Base-by-base conservation (phyloP, 1,284 basidiomycete genomes). In the Apiotrichum veenhuisii region DNA sequence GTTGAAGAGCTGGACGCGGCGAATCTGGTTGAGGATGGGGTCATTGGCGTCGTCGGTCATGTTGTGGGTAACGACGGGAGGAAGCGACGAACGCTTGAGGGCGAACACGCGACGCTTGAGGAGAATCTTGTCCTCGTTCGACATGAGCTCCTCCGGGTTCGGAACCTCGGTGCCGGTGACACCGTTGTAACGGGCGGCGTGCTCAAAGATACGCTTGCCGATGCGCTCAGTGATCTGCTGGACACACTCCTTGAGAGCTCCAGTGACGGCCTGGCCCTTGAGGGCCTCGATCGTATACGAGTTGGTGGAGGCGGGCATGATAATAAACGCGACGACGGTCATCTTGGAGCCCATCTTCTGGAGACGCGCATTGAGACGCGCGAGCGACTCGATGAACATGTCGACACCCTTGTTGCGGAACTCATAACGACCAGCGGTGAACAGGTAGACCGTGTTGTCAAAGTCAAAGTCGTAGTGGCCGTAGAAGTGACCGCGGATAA, bases 361-460 rank as follows among this genome's bases (percentile, higher is more conserved):
- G 41, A 98, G 82, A 30, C 85, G 87, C 75, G 88, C 86, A 77
- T 98, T 98, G 52, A 97, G 82, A 77, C 92, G 88, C 30, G 95
- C 94, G 55, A 98, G 84, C 27, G 89, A 85, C 79, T 98, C 95
- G 70, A 98, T 94, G 76, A 97, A 98, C 93, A 98, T 96, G 77
- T 98, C 95, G 43, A 97, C 92, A 66, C 95, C 95, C 82, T 98
- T 98, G 82, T 98, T 98, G 46, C 95, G 84, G 78, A 96, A 98
- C 78, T 98, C 95, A 78, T 98, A 98, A 49, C 95, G 85, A 47
- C 95, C 95, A n/a, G 95, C 95, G 17, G 92, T 98, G 80, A 98
- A 98, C 83, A 97, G 86, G 80, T 98, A 98, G 61, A 98, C 82
- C 2, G 94, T 98, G 77, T 97, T 95, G 44, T 98, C 92, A 46